phyloP scores from a whole-genome alignment of 2,329 filamentous ascomycete genomes.

The Dichotomopilus funicola region DNA sequence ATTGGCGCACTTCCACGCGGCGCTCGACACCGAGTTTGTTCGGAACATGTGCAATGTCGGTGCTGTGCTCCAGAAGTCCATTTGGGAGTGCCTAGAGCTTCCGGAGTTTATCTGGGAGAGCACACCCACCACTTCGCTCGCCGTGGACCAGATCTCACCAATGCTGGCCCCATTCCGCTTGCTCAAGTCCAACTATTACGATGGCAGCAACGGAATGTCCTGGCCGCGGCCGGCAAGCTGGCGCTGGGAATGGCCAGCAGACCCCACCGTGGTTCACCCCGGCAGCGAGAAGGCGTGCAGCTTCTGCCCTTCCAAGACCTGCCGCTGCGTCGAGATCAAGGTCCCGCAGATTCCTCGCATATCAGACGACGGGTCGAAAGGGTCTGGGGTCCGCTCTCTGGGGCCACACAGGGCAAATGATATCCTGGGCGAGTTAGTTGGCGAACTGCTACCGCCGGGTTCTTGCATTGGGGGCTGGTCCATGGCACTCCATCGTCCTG shows the following conservation, averaged over 20 bases:
- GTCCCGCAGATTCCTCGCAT: conserved; percentile 18
- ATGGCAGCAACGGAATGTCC: conserved; percentile 4
- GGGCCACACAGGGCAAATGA: conserved; percentile 10
- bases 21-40: conserved; percentile 16
- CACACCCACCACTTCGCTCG: conserved; percentile 11
- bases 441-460: conserved; percentile 20
- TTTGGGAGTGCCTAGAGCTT: conserved; percentile 18
- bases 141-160: conserved; percentile 12
- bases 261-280: conserved; percentile 14
- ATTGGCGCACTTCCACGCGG: conserved; percentile 17
- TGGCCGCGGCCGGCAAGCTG: conserved; percentile 17
- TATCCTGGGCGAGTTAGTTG: conserved; percentile 22
- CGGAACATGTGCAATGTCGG: conserved; percentile 18
- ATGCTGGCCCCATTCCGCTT: conserved; percentile 17
- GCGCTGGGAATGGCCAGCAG: conserved; percentile 19
- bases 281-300: conserved; percentile 13
- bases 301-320: conserved; percentile 16
- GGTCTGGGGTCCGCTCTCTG: conserved; percentile 17
- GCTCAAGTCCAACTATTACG: conserved; percentile 15
- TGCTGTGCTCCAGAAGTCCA: conserved; percentile 13
- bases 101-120: conserved; percentile 23
- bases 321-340: conserved; percentile 13
- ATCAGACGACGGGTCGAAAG: conserved; percentile 16
- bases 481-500: conserved; percentile 19
- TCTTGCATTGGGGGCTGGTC: conserved; percentile 15